Percentiles rank a stretch among this genome's conserved stretches.
phyloP scores from a whole-genome alignment of 805 yeast genomes.

The Saturnispora kantuleensis region DNA sequence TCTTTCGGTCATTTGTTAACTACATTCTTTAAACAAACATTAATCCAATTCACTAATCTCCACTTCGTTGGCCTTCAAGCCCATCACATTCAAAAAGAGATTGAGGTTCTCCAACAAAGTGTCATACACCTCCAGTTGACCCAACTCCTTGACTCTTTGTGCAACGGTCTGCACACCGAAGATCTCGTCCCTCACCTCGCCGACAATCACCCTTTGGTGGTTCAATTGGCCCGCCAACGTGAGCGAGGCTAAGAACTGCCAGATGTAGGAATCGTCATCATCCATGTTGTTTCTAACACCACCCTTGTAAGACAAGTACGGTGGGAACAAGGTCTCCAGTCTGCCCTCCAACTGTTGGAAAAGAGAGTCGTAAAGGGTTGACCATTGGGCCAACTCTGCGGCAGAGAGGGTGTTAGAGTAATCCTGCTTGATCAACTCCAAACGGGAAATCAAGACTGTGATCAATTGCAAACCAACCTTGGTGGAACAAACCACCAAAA shows the following conservation, averaged over 20 bases:
- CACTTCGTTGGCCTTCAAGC: conserved; percentile 81
- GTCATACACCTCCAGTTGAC: conserved; percentile 40
- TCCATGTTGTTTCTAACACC: conserved; percentile 13
- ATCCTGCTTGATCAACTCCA: conserved; percentile 86
- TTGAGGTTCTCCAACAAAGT: conserved; percentile 66
- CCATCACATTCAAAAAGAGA: conserved; percentile 92
- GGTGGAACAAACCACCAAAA: conserved; percentile 55
- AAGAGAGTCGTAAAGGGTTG: conserved; percentile 67
- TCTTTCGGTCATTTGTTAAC: not conserved
- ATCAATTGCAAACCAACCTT: conserved; percentile 80
- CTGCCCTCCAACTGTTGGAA: conserved; percentile 74
- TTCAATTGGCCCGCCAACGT: conserved; percentile 84
- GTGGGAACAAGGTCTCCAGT: conserved; percentile 74
- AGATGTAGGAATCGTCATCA: conserved; percentile 75
- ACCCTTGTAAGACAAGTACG: conserved; percentile 32
- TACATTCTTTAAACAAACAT: not conserved
- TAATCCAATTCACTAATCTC: conserved; percentile 65
- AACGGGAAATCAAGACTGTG: conserved; percentile 84
- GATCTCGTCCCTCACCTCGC: conserved; percentile 86
- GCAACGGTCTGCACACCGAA: conserved; percentile 81
- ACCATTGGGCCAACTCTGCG: conserved; percentile 61
- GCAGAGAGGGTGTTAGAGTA: conserved; percentile 38
- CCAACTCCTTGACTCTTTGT: conserved; percentile 32
- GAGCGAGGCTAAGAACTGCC: conserved; percentile 94
- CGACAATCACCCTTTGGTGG: conserved; percentile 89